phyloP scores from a whole-genome alignment of 768 basidiomycete genomes.

The Floccularia luteovirens region DNA sequence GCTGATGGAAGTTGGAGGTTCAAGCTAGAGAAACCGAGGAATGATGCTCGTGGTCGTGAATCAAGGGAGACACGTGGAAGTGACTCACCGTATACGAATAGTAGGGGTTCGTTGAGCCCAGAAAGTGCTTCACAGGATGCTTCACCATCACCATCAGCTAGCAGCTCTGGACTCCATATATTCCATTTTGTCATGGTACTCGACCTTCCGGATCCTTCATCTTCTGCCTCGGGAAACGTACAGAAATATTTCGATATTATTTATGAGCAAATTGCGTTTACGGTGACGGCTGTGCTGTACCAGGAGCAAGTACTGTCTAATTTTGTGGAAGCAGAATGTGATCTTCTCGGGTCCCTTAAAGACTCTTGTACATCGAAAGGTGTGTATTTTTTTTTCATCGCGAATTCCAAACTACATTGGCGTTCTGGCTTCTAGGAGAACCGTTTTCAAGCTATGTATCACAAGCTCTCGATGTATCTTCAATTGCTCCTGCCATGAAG shows the following conservation, averaged over 20 bases:
- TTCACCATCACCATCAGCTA: constrained; percentile 17
- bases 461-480: constrained; percentile 57
- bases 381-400: constrained; percentile 13
- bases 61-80: constrained; percentile 38
- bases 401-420: constrained; percentile 7
- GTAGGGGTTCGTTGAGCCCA: constrained; percentile 18
- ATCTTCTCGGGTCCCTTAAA: constrained; percentile 57
- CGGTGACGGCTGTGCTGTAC: constrained; percentile 85
- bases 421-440: constrained; percentile 34
- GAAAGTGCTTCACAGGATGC: constrained; percentile 27
- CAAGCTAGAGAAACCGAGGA: constrained; percentile 50
- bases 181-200: constrained; percentile 87
- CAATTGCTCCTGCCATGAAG: constrained; percentile 76
- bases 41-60: constrained; percentile 47
- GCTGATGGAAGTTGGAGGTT: constrained; percentile 70
- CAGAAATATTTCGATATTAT: constrained; percentile 79
- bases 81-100: constrained; percentile 22
- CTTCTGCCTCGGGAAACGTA: constrained; percentile 70
- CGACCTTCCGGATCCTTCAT: constrained; percentile 87
- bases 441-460: constrained; percentile 47
- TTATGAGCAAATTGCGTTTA: constrained; percentile 86
- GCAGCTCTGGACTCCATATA: constrained; percentile 52
- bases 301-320: constrained; percentile 84
- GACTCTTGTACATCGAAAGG: constrained; percentile 67
- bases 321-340: constrained; percentile 81